Evolutionary conservation across 148 eudicot species (phyloP).

Genomic region (Camellia sinensis): DNA sequence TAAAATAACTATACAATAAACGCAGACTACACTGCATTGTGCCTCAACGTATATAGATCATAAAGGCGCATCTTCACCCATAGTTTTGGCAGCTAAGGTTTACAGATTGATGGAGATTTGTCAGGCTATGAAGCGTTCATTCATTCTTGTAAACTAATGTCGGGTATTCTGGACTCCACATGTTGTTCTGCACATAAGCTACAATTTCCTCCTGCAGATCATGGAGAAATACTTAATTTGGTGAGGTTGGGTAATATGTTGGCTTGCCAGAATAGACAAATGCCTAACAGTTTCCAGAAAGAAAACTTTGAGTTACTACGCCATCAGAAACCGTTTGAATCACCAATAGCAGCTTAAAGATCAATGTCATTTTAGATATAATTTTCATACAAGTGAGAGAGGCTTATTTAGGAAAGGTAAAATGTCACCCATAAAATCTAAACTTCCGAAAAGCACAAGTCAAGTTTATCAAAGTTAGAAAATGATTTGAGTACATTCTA

Average conservation of each 20-base stretch:
- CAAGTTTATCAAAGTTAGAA: neutral
- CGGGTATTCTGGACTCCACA: constrained; percentile 95
- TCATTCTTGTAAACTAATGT: constrained; percentile 71
- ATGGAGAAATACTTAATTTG: neutral
- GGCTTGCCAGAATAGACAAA: neutral
- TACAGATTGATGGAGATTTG: neutral
- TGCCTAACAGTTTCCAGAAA: neutral
- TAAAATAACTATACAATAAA: constrained; percentile 4
- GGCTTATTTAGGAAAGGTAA: neutral
- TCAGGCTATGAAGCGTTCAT: constrained; percentile 22
- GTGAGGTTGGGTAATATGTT: neutral
- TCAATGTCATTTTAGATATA: neutral
- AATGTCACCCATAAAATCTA: neutral
- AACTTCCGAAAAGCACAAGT: neutral
- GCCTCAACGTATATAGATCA: neutral
- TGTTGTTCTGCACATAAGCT: constrained; percentile 63
- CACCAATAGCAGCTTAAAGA: neutral
- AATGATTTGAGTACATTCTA: neutral
- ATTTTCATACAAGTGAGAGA: neutral
- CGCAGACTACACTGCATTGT: neutral
- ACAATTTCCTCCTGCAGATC: constrained; percentile 68
- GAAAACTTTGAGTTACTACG: neutral
- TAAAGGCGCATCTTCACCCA: too few species aligned
- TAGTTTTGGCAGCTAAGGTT: neutral
- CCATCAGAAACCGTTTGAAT: neutral